Base-by-base conservation (phyloP, 192 early-diverging fungal species). In the Podila epigama region DNA sequence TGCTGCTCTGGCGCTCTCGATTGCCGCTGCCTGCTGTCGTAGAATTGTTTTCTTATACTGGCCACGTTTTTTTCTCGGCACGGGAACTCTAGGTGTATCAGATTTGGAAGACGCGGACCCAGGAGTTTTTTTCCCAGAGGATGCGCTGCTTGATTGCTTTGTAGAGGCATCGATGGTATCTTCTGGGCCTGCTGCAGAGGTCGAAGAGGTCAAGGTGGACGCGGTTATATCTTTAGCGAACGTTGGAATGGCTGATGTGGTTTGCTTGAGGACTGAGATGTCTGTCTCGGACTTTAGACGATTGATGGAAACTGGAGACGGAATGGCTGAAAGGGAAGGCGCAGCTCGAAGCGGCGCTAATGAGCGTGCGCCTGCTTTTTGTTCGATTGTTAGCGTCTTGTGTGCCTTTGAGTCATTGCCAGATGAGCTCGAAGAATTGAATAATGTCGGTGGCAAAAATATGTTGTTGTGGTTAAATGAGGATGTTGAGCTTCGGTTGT, bases 41-140 rank as follows among this genome's bases (percentile, higher is more conserved):
- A 77, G 66, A 37, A 77, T 77, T 1, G 73, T 77, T 42, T 77
- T 77, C 55, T 63, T 77, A 28, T 77, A 77, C 36, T 64, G 60
- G 15, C 73, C 73, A 39, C 73, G 39, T 35, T 77, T 77, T 39
- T 77, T 77, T 27, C 52, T 54, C 5, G 25, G 8, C 12, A 22
- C 12, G 7, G n/a, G n/a, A 22, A 22, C 44, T 48, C 25, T 48
- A 9, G 44, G 44, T 48, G 44, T 7, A 10, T 48, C 44, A 22
- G 8, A 16, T 0, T 18, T 22, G 3, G 4, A 5, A 22, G 44
- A 1, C 20, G n/a, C 25, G 20, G 20, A 48, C 11, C 25, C 44
- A 22, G 3, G n/a, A n/a, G n/a, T n/a, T n/a, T n/a, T 25, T 22
- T 48, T 18, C n/a, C 44, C 25, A 22, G 20, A 18, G 20, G 44